Evolutionary conservation across 2,329 filamentous ascomycete species (phyloP).

Genomic region (Trichophyton simii): DNA sequence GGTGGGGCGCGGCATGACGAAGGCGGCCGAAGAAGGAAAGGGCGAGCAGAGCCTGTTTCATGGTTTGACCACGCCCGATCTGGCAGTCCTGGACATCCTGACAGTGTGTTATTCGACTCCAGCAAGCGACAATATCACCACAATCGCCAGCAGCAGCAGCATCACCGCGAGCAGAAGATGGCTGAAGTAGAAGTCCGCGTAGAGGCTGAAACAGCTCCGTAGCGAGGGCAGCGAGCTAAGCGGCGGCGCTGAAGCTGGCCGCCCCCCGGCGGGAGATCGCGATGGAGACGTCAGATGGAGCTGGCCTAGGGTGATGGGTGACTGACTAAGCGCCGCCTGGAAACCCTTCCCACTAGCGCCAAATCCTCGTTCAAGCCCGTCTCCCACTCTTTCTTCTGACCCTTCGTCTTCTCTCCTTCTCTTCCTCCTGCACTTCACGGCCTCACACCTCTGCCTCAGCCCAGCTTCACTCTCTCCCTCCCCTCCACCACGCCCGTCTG

Average conservation of each 20-base stretch:
- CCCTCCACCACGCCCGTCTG: neutral
- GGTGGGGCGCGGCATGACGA: slow-evolving; percentile 3
- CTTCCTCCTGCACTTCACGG: slow-evolving; percentile 9
- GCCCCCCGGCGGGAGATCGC: neutral
- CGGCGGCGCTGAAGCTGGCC: too few species aligned
- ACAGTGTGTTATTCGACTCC: neutral
- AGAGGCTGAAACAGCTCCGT: too few species aligned
- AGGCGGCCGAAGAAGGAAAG: neutral
- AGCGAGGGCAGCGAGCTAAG: too few species aligned
- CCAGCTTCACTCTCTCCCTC: neutral
- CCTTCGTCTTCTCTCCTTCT: slow-evolving; percentile 2
- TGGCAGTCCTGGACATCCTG: neutral
- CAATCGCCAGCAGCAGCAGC: too few species aligned
- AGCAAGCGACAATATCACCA: neutral
- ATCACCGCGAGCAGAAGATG: too few species aligned
- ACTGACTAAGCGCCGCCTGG: neutral
- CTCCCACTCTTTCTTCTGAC: slow-evolving; percentile 4
- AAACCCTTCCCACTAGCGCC: slow-evolving; percentile 17
- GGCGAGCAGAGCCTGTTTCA: neutral
- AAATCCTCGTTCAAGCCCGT: slow-evolving; percentile 13
- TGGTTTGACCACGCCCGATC: neutral
- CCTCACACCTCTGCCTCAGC: slow-evolving; percentile 4
- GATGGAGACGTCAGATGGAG: neutral
- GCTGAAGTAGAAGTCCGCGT: neutral
- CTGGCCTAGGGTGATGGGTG: neutral